A percentile compares a stretch with the other conserved stretches of the same genome.
Evolutionary conservation across 768 basidiomycete genomes (phyloP).

Genomic region (Rhodotorula paludigena): DNA sequence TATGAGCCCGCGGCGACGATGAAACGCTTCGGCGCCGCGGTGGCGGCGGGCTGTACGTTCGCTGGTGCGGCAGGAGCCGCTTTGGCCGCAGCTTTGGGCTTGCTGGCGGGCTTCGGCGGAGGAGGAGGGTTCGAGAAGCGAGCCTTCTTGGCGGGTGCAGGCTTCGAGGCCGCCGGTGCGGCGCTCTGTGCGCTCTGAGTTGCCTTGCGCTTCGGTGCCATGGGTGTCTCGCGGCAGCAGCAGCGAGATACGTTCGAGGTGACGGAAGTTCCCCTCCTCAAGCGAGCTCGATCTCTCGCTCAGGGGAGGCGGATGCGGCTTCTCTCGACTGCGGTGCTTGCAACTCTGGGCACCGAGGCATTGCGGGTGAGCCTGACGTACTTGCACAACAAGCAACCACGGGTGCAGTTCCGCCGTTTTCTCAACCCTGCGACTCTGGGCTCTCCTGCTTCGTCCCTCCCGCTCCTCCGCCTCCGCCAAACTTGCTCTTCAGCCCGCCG

Average conservation of each 20-base stretch:
- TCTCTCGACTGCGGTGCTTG: too few species aligned
- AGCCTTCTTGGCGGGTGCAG: conserved; percentile 12
- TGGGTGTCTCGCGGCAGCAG: not conserved
- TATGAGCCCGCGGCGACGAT: conserved; percentile 88
- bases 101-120: not conserved
- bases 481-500: conserved; percentile 9
- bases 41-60: not conserved
- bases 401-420: not conserved
- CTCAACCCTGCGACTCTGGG: not conserved
- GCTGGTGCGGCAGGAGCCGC: not conserved
- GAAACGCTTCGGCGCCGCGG: conserved; percentile 58
- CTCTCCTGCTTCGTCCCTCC: not conserved
- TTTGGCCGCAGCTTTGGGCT: not conserved
- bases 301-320: too few species aligned
- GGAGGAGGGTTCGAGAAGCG: conserved; percentile 31
- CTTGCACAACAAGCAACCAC: not conserved
- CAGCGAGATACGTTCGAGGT: not conserved
- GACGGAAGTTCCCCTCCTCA: not conserved
- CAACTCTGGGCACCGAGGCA: too few species aligned
- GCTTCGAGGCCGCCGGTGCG: not conserved
- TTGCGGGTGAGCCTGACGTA: too few species aligned
- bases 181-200: not conserved
- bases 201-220: conserved; percentile 25
- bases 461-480: not conserved
- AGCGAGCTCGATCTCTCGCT: not conserved